Evolutionary conservation across 2,329 filamentous ascomycete genomes (phyloP).

Genomic region (Sporothrix pseudoabietina): DNA sequence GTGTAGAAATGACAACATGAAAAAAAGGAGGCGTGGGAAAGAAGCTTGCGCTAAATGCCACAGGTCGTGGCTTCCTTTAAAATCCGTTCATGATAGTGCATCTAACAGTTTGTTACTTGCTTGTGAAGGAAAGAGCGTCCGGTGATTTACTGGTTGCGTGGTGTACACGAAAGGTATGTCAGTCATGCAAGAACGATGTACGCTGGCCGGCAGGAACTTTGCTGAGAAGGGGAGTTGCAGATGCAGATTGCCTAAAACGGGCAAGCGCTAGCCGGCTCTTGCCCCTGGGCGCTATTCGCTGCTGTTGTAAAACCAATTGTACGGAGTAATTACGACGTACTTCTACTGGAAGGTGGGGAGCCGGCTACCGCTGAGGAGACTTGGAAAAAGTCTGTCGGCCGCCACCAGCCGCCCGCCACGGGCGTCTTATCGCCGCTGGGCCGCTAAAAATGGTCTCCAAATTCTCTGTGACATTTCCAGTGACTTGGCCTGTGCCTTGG

Average conservation of each 20-base stretch:
- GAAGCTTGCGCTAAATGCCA: neutral
- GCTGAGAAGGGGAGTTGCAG: neutral
- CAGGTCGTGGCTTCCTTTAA: neutral
- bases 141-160: neutral
- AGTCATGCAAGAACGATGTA: neutral
- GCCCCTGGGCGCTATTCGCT: neutral
- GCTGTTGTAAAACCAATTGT: neutral
- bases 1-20: neutral
- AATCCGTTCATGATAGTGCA: neutral
- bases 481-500: neutral
- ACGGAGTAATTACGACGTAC: neutral
- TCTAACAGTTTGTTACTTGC: neutral
- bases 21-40: neutral
- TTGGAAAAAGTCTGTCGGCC: conserved; percentile 20
- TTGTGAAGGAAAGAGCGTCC: neutral
- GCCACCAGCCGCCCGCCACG: neutral
- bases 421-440: neutral
- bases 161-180: neutral
- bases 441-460: neutral
- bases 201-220: neutral
- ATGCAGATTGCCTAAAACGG: conserved; percentile 9
- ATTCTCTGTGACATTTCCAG: neutral
- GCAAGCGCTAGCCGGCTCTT: neutral
- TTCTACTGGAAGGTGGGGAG: neutral
- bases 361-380: neutral